These are phyloP conservation scores for Volvox carteri DNA, from an alignment of 163 green algal genomes.

Conservation along the genomic window DNA sequence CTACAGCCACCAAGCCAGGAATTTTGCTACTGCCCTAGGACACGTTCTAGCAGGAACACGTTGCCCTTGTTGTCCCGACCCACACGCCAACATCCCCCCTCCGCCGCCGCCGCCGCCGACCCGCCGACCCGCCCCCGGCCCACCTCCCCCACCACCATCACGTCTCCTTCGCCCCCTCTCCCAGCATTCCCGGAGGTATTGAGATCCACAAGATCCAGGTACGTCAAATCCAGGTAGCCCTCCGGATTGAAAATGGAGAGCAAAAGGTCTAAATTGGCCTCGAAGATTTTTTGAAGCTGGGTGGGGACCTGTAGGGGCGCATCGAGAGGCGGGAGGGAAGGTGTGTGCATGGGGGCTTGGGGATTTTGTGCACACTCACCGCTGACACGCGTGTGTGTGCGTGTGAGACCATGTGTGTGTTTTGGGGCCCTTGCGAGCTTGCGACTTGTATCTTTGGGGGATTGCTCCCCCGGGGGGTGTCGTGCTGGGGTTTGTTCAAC, in stretches of 20 bases:
- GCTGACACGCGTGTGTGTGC: too few species aligned
- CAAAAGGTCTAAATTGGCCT: constrained; percentile 89
- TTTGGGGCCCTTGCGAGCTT: too few species aligned
- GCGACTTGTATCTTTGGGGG: too few species aligned
- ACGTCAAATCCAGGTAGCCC: constrained; percentile 85
- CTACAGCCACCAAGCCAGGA: not conserved
- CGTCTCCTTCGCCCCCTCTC: too few species aligned
- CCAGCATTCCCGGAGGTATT: too few species aligned
- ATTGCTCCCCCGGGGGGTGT: too few species aligned
- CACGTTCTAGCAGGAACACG: constrained; percentile 76
- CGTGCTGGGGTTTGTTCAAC: too few species aligned
- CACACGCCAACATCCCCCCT: constrained; percentile 48
- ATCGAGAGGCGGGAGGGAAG: not conserved
- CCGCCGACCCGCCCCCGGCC: too few species aligned
- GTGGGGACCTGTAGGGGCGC: constrained; percentile 66
- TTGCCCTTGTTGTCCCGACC: constrained; percentile 86
- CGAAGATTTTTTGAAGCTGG: constrained; percentile 84
- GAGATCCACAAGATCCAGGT: constrained; percentile 70
- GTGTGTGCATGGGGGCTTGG: not conserved
- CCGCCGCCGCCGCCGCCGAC: not conserved
- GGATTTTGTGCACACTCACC: too few species aligned
- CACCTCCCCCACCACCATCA: too few species aligned
- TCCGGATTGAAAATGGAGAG: constrained; percentile 94
- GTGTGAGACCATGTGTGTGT: too few species aligned
- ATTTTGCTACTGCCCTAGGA: not conserved